Base-by-base conservation (phyloP, 2,329 filamentous ascomycete genomes). In the Geosmithia flava region DNA sequence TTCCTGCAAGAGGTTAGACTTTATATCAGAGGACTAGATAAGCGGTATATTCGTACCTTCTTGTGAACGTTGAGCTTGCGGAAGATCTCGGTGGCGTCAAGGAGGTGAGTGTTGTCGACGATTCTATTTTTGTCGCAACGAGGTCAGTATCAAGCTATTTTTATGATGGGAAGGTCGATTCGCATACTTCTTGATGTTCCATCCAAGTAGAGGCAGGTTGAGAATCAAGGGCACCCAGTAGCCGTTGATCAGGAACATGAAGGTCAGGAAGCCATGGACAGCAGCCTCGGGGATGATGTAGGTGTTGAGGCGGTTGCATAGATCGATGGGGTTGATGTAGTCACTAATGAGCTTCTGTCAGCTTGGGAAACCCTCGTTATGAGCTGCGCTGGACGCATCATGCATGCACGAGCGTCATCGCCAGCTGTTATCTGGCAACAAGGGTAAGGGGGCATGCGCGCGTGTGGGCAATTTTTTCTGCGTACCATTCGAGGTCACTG, bases 311-410 rank as follows among this genome's bases (percentile, higher is more conserved):
- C 93, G 90, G 83, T 98, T 98, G 85, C 93, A 98, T 56, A 98
- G 90, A 62, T 98, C 93, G 74, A 98, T 98, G 44, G 93, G 93
- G 76, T 98, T 98, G 74, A 98, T 98, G 72, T 98, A 98, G 73
- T 98, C 93, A 73, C 89, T 95, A 20, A 13, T 30, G 33, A 16
- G 33, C 11, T 37, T 13, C 15, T 37, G 15, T 37, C 33, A 37
- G 33, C 33, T 37, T 37, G 11, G 33, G 33, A 13, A 16, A 37
- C 13, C 3, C 33, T 37, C 33, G 5, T 37, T 37, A 13, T 16
- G 33, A 37, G 42, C 16, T 20, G 23, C 13, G 29, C 33, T n/a
- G 29, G 10, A 15, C 33, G 30, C 7, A 20, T 8, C 45, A 39
- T 37, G 33, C 33, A 17, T 23, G 16, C 15, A 16, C n/a, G 42